A percentile compares a stretch with the other conserved stretches of the same genome.
These are phyloP conservation scores for Exophiala xenobiotica DNA, from an alignment of 2,329 filamentous ascomycete species.

Conservation along the genomic window DNA sequence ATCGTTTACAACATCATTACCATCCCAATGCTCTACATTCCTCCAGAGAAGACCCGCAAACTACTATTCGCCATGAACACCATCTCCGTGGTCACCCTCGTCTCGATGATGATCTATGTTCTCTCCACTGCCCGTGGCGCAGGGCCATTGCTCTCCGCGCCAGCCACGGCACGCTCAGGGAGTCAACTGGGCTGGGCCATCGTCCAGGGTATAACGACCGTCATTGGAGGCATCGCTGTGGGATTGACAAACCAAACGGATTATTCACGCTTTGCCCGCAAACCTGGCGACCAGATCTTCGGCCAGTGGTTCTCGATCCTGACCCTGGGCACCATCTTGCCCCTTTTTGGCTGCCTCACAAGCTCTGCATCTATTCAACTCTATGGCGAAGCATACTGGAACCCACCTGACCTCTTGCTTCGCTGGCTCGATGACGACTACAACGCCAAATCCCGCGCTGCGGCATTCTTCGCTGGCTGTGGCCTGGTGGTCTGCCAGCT, in stretches of 20 bases:
- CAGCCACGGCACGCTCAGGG: constrained; percentile 18
- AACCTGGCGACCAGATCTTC: constrained; percentile 43
- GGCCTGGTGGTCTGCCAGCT: constrained; percentile 49
- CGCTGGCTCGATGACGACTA: constrained; percentile 40
- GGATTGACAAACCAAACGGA: constrained; percentile 37
- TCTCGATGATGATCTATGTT: constrained; percentile 36
- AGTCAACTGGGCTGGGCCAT: constrained; percentile 24
- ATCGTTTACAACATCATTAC: constrained; percentile 39
- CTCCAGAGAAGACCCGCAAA: constrained; percentile 43
- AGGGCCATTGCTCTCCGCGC: constrained; percentile 33
- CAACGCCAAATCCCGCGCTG: constrained; percentile 40
- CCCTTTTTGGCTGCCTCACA: constrained; percentile 41
- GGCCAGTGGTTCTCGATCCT: constrained; percentile 42
- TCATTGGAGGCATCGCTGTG: constrained; percentile 35
- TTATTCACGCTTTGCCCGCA: constrained; percentile 39
- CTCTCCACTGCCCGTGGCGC: constrained; percentile 36
- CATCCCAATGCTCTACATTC: constrained; percentile 45
- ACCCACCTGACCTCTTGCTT: constrained; percentile 43
- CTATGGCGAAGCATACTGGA: constrained; percentile 42
- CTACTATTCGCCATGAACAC: constrained; percentile 34
- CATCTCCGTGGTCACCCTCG: constrained; percentile 30
- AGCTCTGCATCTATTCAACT: constrained; percentile 36
- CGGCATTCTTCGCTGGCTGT: constrained; percentile 48
- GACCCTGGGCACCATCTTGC: constrained; percentile 40
- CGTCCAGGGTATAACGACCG: constrained; percentile 33